Conservation (phyloP, 768 basidiomycete genomes). For the Suillus placidus region DNA sequence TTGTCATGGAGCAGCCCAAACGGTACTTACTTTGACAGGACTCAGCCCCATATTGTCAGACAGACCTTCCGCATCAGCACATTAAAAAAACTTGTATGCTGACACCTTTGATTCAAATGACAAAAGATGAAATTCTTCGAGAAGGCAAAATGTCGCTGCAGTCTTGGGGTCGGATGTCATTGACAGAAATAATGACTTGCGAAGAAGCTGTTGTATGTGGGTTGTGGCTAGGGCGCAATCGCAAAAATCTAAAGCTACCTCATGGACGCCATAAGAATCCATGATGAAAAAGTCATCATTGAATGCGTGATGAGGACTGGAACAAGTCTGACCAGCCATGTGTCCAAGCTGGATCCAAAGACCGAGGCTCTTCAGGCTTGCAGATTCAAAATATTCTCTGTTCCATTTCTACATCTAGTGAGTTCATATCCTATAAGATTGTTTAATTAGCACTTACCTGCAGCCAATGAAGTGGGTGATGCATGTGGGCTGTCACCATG, state of each 20-base stretch:
- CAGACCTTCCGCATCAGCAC: conserved; percentile 20
- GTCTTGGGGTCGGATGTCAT: too few relatives aligned
- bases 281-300: conserved; percentile 31
- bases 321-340: conserved; percentile 16
- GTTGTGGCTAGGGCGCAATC: conserved; percentile 32
- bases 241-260: conserved; percentile 33
- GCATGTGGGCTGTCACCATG: too few relatives aligned
- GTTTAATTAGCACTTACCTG: too few relatives aligned
- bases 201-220: too few relatives aligned
- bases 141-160: conserved; percentile 4
- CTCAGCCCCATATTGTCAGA: conserved; percentile 35
- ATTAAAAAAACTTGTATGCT: conserved; percentile 37
- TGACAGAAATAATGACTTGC: too few relatives aligned
- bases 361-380: conserved; percentile 23
- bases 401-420: conserved; percentile 20
- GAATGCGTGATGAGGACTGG: conserved; percentile 7
- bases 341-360: conserved; percentile 30
- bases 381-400: conserved; percentile 18
- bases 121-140: conserved; percentile 36
- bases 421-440: too few relatives aligned
- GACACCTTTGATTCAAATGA: conserved; percentile 36
- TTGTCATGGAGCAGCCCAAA: too few relatives aligned
- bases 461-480: too few relatives aligned
- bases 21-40: conserved; percentile 9
- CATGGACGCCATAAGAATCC: conserved; percentile 29